A percentile compares a stretch with the other conserved stretches of the same genome.
phyloP scores from a whole-genome alignment of 116 monocot genomes.

The Phalaenopsis hybrid region DNA sequence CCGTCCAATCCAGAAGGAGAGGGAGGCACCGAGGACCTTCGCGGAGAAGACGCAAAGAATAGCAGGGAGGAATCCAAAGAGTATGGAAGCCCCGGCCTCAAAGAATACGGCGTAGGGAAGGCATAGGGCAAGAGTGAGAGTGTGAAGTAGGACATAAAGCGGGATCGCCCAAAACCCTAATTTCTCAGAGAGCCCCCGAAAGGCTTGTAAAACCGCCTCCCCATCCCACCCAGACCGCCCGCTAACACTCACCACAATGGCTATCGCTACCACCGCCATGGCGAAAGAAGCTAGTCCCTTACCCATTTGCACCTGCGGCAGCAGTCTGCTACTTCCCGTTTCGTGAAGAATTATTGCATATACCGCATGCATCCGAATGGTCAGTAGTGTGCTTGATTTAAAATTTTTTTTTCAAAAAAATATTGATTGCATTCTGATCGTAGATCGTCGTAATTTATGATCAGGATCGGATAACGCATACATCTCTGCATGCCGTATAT shows the following conservation, averaged over 20 bases:
- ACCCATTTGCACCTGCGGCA: conserved; percentile 6
- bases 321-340: too few species aligned
- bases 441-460: too few species aligned
- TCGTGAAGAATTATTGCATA: too few species aligned
- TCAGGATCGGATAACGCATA: too few species aligned
- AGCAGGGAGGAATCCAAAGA: conserved; percentile 90
- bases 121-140: conserved; percentile 78
- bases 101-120: conserved; percentile 88
- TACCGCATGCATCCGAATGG: too few species aligned
- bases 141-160: conserved; percentile 68
- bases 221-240: conserved; percentile 28
- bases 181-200: conserved; percentile 36
- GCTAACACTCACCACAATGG: conserved; percentile 16
- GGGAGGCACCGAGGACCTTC: conserved; percentile 90
- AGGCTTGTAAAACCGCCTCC: conserved; percentile 30
- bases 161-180: conserved; percentile 88
- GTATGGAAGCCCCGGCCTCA: conserved; percentile 82
- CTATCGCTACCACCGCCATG: conserved; percentile 10
- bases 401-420: too few species aligned
- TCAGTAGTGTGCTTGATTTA: too few species aligned
- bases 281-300: conserved; percentile 9
- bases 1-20: conserved; percentile 97
- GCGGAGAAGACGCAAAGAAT: conserved; percentile 84
- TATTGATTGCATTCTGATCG: too few species aligned
- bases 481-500: too few species aligned